Evolutionary conservation across 2,329 filamentous ascomycete species (phyloP).

Genomic region (Penicillium thymicola): DNA sequence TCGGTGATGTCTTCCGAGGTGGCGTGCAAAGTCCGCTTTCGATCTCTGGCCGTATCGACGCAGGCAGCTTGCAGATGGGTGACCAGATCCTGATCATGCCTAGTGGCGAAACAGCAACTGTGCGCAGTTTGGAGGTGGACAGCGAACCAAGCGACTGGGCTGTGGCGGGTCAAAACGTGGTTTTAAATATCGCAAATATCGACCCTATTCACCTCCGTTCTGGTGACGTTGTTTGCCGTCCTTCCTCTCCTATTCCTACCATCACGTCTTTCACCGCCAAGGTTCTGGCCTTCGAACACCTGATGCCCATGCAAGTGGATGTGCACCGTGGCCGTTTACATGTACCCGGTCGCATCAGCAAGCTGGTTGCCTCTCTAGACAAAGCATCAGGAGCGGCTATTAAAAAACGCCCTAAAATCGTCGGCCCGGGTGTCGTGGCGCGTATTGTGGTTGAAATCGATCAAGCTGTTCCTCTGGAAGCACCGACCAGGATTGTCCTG

Average conservation of each 20-base stretch:
- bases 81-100: slow-evolving; percentile 78
- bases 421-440: slow-evolving; percentile 75
- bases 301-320: slow-evolving; percentile 86
- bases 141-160: slow-evolving; percentile 76
- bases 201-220: slow-evolving; percentile 77
- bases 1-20: slow-evolving; percentile 80
- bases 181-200: slow-evolving; percentile 78
- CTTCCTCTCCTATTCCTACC: slow-evolving; percentile 64
- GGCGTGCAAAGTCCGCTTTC: slow-evolving; percentile 78
- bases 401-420: slow-evolving; percentile 81
- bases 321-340: slow-evolving; percentile 83
- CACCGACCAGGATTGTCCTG: slow-evolving; percentile 75
- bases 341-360: slow-evolving; percentile 68
- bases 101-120: slow-evolving; percentile 71
- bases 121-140: slow-evolving; percentile 79
- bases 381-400: slow-evolving; percentile 70
- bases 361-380: slow-evolving; percentile 71
- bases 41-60: slow-evolving; percentile 79
- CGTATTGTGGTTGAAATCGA: slow-evolving; percentile 73
- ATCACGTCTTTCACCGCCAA: slow-evolving; percentile 75
- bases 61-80: slow-evolving; percentile 78
- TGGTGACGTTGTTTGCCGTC: slow-evolving; percentile 81
- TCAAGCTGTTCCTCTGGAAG: slow-evolving; percentile 72
- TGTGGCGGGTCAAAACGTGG: slow-evolving; percentile 85
- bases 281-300: slow-evolving; percentile 81